phyloP scores from a whole-genome alignment of 2,329 filamentous ascomycete species.

The Claviceps monticola region DNA sequence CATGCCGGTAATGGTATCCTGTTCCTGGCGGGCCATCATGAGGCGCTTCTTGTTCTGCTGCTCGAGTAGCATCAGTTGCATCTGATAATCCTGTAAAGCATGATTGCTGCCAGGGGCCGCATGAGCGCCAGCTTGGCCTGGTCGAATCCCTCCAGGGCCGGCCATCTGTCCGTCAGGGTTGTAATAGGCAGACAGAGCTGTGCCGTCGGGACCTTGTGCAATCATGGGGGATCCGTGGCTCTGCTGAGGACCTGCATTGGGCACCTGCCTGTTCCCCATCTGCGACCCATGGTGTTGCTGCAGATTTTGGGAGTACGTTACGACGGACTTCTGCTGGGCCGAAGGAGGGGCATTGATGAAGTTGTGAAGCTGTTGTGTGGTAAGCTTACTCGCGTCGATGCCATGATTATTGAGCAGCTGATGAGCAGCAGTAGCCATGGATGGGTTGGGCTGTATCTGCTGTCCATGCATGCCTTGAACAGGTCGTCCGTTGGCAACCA shows the following conservation, averaged over 20 bases:
- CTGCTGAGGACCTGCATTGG: conserved; percentile 55
- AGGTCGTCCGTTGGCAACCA: conserved; percentile 64
- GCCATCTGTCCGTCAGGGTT: conserved; percentile 47
- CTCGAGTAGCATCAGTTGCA: conserved; percentile 77
- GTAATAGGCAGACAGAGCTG: conserved; percentile 44
- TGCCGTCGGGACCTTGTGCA: conserved; percentile 53
- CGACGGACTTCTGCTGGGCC: conserved; percentile 69
- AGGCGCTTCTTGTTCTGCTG: conserved; percentile 80
- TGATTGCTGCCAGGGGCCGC: conserved; percentile 51
- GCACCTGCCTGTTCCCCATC: conserved; percentile 71
- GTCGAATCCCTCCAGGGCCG: conserved; percentile 44
- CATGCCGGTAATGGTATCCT: conserved; percentile 45
- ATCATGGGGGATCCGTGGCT: conserved; percentile 77
- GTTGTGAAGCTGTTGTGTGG: conserved; percentile 59
- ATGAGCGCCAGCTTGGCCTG: conserved; percentile 32
- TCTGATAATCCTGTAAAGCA: conserved; percentile 75
- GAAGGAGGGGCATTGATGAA: conserved; percentile 41
- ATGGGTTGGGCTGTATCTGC: conserved; percentile 44
- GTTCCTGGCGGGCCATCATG: conserved; percentile 70
- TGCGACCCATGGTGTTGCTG: conserved; percentile 69
- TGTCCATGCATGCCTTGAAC: conserved; percentile 58
- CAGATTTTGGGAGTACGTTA: conserved; percentile 75
- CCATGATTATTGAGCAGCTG: conserved; percentile 54
- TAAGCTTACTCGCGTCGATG: conserved; percentile 62
- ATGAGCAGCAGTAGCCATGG: conserved; percentile 36